Base-by-base conservation (phyloP, 192 early-diverging fungal genomes). In the Mortierella alpina region DNA sequence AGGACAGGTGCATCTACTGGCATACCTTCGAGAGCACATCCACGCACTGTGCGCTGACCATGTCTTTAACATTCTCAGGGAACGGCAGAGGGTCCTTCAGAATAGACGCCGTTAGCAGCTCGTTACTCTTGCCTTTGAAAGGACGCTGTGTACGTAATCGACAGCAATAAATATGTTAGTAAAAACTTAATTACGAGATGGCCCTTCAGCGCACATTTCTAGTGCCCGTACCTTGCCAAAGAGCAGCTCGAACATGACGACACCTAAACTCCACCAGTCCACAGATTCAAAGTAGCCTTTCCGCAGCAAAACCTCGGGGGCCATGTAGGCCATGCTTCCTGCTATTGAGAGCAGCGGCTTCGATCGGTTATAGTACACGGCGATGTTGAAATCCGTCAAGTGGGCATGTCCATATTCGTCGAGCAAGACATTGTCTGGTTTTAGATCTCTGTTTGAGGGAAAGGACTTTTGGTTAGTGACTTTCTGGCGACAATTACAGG, bases 271-370 rank as follows among this genome's bases (percentile, higher is more conserved):
- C 95, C 95, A 96, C 93, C 93, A 94, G 73, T 94, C 88, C 0
- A 89, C 90, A 0, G 86, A 85, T 17, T 76, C 53, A 58, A 84
- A 70, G 48, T 89, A 91, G 3, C 88, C 89, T 41, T 84, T 86
- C 48, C 86, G 84, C 42, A 67, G 82, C 13, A 95, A 70, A 46
- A 95, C 89, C 69, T 95, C 93, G 7, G 94, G 94, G 0, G 93
- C 94, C 94, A 96, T 96, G 65, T 96, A 96, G 7, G 94, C 93
- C 90, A 94, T 90, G 74, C 88, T 92, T 49, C 95, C 95, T 53
- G 95, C 93, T 12, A 93, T 87, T 31, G 90, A 90, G n/a, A 88
- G 87, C 49, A 95, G 80, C 20, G 90, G 90, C 59, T 90, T 91
- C 10, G 87, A 84, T 8, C 84, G 83, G 48, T 87, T 86, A 71